Evolutionary conservation across 2,329 filamentous ascomycete genomes (phyloP), one percentile per base, ranked within the genome.

Genomic region (Aspergillus ochraceus): DNA sequence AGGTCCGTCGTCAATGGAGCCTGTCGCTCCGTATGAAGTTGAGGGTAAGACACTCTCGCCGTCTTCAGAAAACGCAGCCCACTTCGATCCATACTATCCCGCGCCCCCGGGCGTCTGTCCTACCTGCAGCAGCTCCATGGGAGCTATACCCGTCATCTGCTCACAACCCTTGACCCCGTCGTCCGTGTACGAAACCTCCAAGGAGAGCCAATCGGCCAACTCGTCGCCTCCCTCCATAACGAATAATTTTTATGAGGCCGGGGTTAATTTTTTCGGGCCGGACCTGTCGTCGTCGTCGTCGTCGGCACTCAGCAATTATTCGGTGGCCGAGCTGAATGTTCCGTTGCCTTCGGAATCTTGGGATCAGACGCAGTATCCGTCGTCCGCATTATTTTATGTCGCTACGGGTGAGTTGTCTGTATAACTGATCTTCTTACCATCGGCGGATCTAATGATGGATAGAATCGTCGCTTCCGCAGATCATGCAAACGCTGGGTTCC

Each of bases 401-500:
- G 46, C 60, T 32, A 57, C 62, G 29, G 62, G 62, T 64, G 49
- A 53, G 58, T 47, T 11, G 22, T 49, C n/a, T 11, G 12, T 39
- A n/a, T 4, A 59, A 12, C n/a, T 2, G 6, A 4, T n/a, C 26
- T 8, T 29, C 26, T 29, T 29, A 9, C 26, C 26, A 9, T 29
- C 26, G 26, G 26, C 26, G 26, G 30, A 45, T 14, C 39, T 53
- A 12, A 49, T 3, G 24, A 4, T n/a, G 19, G 11, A 12, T 11
- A 67, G 66, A 68, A 22, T 32, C 57, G 1, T 59, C 63, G 19
- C 61, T 68, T 4, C 66, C 64, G 5, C 66, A 68, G 45, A 61
- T 66, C 5, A 57, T 68, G 36, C 66, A 67, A 46, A 54, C 58
- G 2, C 22, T 67, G 2, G 54, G 59, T 8, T 46, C 54, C 5